Evolutionary conservation across 179 eudicot species (phyloP), one percentile per base, ranked within the genome.

Genomic region (Drosera spatulata): DNA sequence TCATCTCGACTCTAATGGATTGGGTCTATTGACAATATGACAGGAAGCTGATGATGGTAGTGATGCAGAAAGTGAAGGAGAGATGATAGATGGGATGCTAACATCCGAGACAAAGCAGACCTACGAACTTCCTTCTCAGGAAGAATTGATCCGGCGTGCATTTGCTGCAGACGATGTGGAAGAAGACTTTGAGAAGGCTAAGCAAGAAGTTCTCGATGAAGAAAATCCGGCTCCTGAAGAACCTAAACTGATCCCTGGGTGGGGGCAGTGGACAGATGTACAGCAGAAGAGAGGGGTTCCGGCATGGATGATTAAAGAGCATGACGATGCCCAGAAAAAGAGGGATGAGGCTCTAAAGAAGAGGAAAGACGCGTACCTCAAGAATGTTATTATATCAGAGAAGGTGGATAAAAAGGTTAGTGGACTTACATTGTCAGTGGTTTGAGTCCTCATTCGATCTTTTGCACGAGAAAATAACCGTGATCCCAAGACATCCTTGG

Each of bases 161-260:
- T 94, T 94, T 77, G 99, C 96, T 39, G 97, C 96, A 47, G 99
- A 90, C 76, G 95, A 94, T 56, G 99, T 94, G 73, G 97, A 79
- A 78, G 87, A 74, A 59, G 96, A 87, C 59, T 94, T 94, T 64
- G 80, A 77, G 61, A 87, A 77, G 75, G 81, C 68, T 37, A 94
- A 94, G 71, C 77, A 83, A 60, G 87, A 79, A 55, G 76, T 75
- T 22, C 55, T 94, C 61, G 72, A 90, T 59, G 91, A 90, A 73
- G 99, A 94, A 71, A 80, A 71, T 68, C 99, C 99, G 39, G 88
- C 77, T 68, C 99, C 99, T 11, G 99, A 94, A 63, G 84, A 90
- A 62, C 99, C 99, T 50, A 56, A 76, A 59, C 50, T 80, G 66
- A 86, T 90, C 62, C 99, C 96, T 63, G 99, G 99, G 43, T 94